A percentile compares a stretch with the other conserved stretches of the same genome.
These are phyloP conservation scores for Solanum hybrid DNA, from an alignment of 305 asterid species.

Conservation along the genomic window DNA sequence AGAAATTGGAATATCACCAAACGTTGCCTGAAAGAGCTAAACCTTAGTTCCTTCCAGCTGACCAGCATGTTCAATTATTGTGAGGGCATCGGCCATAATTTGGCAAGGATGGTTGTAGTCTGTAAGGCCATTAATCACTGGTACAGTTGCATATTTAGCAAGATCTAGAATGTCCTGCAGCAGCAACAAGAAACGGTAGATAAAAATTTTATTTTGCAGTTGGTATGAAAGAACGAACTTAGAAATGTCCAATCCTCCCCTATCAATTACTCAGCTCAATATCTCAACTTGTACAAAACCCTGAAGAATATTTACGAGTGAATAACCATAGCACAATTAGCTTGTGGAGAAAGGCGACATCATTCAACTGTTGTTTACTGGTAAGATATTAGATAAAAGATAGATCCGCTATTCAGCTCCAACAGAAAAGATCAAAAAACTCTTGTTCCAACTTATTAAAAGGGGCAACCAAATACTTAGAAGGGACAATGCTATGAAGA, in stretches of 20 bases:
- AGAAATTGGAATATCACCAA: neutral
- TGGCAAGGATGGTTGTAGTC: slow-evolving; percentile 95
- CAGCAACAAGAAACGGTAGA: neutral
- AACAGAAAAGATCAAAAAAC: neutral
- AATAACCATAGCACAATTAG: neutral
- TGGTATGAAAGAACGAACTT: neutral
- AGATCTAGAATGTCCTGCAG: slow-evolving; percentile 85
- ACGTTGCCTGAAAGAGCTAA: neutral
- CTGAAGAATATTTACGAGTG: neutral
- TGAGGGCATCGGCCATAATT: slow-evolving; percentile 97
- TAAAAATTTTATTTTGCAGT: neutral
- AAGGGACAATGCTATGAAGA: neutral
- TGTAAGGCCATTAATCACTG: slow-evolving; percentile 89
- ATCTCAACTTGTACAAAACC: neutral
- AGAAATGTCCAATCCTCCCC: neutral
- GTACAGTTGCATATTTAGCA: slow-evolving; percentile 72
- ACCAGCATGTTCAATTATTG: slow-evolving; percentile 81
- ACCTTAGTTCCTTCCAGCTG: slow-evolving; percentile 89
- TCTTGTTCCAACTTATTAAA: neutral
- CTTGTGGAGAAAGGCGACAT: neutral
- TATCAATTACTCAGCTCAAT: neutral
- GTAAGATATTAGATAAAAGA: neutral
- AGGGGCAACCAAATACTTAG: neutral
- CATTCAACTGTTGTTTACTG: neutral
- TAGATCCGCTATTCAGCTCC: neutral